These are phyloP conservation scores for Rhododendron henanense DNA, from an alignment of 148 eudicot species.

Conservation along the genomic window DNA sequence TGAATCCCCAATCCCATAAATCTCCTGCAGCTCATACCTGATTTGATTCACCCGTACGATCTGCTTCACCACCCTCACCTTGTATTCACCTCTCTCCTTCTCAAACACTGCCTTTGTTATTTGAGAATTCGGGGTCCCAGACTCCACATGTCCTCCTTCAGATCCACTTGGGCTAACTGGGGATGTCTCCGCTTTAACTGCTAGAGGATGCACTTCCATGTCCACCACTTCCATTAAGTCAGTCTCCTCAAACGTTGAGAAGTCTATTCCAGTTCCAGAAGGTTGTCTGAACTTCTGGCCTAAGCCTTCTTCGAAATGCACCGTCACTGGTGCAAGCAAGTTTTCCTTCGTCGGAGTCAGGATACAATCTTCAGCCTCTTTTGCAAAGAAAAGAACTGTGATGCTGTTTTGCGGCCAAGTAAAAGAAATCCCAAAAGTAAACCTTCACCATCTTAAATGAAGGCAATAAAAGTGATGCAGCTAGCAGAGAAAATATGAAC, in stretches of 20 bases:
- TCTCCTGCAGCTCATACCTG: slow-evolving; percentile 93
- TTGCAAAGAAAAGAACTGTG: slow-evolving; percentile 61
- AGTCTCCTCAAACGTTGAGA: slow-evolving; percentile 65
- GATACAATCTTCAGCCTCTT: slow-evolving; percentile 65
- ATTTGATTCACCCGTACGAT: slow-evolving; percentile 75
- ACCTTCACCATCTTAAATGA: slow-evolving; percentile 35
- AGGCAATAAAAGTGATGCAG: slow-evolving; percentile 32
- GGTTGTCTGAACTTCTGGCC: slow-evolving; percentile 88
- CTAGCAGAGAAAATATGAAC: background rate
- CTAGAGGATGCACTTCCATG: slow-evolving; percentile 62
- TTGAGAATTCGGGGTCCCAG: slow-evolving; percentile 63
- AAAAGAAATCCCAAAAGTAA: background rate
- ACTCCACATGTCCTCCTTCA: slow-evolving; percentile 34
- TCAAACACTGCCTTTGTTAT: slow-evolving; percentile 86
- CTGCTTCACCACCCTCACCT: slow-evolving; percentile 76
- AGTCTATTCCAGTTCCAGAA: slow-evolving; percentile 85
- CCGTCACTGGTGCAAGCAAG: slow-evolving; percentile 58
- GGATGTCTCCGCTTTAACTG: slow-evolving; percentile 76
- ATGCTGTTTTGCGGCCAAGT: slow-evolving; percentile 67
- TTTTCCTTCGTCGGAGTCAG: slow-evolving; percentile 70
- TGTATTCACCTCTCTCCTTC: slow-evolving; percentile 75
- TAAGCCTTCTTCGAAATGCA: slow-evolving; percentile 71
- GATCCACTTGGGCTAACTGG: slow-evolving; percentile 36
- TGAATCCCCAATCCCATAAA: slow-evolving; percentile 90
- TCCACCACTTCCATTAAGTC: slow-evolving; percentile 58